Percentiles rank a stretch among this genome's conserved stretches.
Evolutionary conservation across 2,329 filamentous ascomycete species (phyloP).

Genomic region (Cryoendolithus antarcticus): DNA sequence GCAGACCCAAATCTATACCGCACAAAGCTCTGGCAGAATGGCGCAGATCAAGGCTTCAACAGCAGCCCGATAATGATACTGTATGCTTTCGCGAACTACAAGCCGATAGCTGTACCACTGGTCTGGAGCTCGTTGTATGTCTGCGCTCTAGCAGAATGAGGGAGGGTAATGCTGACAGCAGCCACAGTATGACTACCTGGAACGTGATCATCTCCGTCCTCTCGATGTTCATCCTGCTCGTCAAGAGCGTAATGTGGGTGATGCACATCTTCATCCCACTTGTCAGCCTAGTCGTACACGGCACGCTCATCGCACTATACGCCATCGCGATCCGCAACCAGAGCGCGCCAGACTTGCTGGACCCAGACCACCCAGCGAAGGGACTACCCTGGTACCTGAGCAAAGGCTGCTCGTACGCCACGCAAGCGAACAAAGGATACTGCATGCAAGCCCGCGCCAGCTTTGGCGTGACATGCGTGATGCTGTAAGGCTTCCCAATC

Average conservation of each 20-base stretch:
- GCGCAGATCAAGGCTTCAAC: slow-evolving; percentile 59
- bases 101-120: slow-evolving; percentile 48
- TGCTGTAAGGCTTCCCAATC: slow-evolving; percentile 48
- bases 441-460: slow-evolving; percentile 57
- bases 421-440: slow-evolving; percentile 40
- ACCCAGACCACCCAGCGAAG: slow-evolving; percentile 48
- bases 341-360: slow-evolving; percentile 59
- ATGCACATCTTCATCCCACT: slow-evolving; percentile 61
- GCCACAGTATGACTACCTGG: slow-evolving; percentile 54
- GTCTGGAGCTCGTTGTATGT: slow-evolving; percentile 65
- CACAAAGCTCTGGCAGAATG: slow-evolving; percentile 60
- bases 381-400: slow-evolving; percentile 64
- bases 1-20: slow-evolving; percentile 62
- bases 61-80: slow-evolving; percentile 57
- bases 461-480: slow-evolving; percentile 51
- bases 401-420: slow-evolving; percentile 45
- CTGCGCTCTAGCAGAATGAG: background rate
- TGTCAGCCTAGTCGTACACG: slow-evolving; percentile 47
- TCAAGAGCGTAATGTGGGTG: slow-evolving; percentile 56
- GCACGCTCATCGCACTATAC: slow-evolving; percentile 49
- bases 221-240: slow-evolving; percentile 61
- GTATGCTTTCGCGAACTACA: slow-evolving; percentile 63
- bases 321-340: slow-evolving; percentile 56
- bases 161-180: background rate
- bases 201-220: slow-evolving; percentile 67